Base-by-base conservation (phyloP, 2,329 filamentous ascomycete species). In the Cercospora zeae-maydis region DNA sequence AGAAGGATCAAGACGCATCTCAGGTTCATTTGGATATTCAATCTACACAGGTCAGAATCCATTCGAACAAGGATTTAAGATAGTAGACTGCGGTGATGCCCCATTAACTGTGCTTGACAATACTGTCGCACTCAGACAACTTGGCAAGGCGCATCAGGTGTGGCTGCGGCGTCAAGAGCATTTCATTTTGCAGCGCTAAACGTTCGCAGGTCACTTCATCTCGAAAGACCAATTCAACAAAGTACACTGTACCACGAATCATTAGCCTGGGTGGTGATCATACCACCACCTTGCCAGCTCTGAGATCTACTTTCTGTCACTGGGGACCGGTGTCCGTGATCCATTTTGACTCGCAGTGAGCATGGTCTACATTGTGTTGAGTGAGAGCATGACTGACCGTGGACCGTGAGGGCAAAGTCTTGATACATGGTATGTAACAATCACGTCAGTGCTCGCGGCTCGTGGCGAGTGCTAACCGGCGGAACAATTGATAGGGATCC, bases 301-400 rank as follows among this genome's bases (percentile, higher is more conserved):
- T 85, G 66, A 72, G 83, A 56, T 83, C 82, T 2, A 79, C 81
- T 0, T 72, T 78, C 66, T 64, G 78, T 3, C 77, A 78, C 57
- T 87, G 82, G 81, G 84, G 82, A 0, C 71, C 77, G 13, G 80
- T 84, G 2, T 83, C 81, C 64, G 82, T 85, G 5, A 83, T 85
- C n/a, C 82, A 84, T 71, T 85, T 85, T 66, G 83, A 85, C 68
- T 81, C 78, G 49, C 82, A 67, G 59, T 51, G 85, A 82, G 0
- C 84, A 56, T 37, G 10, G 8, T 13, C 21, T n/a, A 34, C 21
- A 39, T n/a, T 42, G 16, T 27, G 19, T 1, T 8, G 11, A 27
- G 14, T 33, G 33, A 37, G 11, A 30, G 3, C 14, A 27, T 56
- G 24, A 37, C 53, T 56, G 24, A 56, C 53, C 14, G 33, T 11